Base-by-base conservation (phyloP, 495 filamentous ascomycete genomes). In the Tuber melanosporum region DNA sequence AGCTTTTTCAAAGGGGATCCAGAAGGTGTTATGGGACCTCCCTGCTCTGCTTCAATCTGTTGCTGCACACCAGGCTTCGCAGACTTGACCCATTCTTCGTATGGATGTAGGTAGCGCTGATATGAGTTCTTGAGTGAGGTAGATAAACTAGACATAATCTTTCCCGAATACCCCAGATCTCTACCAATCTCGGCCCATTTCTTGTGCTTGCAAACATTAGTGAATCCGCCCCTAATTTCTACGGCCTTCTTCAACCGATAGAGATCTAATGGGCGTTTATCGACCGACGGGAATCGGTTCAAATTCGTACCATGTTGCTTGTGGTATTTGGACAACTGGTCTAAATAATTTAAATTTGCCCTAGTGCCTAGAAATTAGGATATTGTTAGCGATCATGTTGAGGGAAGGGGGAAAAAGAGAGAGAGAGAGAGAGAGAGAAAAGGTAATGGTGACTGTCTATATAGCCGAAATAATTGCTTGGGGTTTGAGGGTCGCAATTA, bases 61-160 rank as follows among this genome's bases (percentile, higher is more conserved):
- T 97, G 93, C 79, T 97, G 95, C 3, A 99, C 94, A n/a, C 94
- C 93, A 8, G 96, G 95, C 84, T 98, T 99, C 66, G 94, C 95
- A 45, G 94, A 87, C 70, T 91, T 89, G 43, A 99, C 87, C 83
- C 97, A 99, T 77, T 98, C 94, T 85, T 99, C 95, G 83, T 98
- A 99, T 0, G 95, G 95, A 82, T 93, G 91, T 17, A 99, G 90
- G 91, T 95, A 99, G 83, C 93, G 90, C 83, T 97, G 93, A 82
- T 95, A 99, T 9, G 96, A 98, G 82, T 98, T 99, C 85, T 98
- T 99, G 73, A 99, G 89, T 36, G 96, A 98, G 1, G 95, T 99
- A 17, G 95, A 99, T 66, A 99, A 85, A n/a, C 96, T 98, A 0
- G 96, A 98, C 95, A 99, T 99, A 79, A 99, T 99, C 86, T 99